A percentile compares a stretch with the other conserved stretches of the same genome.
phyloP scores from a whole-genome alignment of 169 alveolate species.

The Fabrea salina region DNA sequence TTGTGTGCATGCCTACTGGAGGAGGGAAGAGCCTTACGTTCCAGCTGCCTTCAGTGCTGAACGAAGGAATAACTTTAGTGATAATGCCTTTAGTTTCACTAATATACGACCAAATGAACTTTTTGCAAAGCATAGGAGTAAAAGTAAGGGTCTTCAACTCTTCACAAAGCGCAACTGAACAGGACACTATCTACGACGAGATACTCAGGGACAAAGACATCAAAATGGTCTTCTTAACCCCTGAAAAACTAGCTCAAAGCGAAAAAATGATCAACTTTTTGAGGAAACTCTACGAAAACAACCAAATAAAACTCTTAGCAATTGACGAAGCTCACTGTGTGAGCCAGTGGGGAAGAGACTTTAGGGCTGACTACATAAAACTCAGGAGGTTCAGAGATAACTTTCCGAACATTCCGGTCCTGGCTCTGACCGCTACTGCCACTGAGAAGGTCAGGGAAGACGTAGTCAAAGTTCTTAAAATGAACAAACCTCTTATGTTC shows the following conservation, averaged over 20 bases:
- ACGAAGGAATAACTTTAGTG: constrained; percentile 90
- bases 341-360: constrained; percentile 99
- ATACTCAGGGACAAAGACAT: background rate
- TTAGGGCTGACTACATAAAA: constrained; percentile 94
- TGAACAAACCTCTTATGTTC: constrained; percentile 74
- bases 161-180: background rate
- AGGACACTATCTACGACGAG: background rate
- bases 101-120: constrained; percentile 91
- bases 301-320: constrained; percentile 89
- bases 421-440: constrained; percentile 98
- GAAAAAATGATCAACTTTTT: constrained; percentile 69
- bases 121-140: constrained; percentile 81
- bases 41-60: constrained; percentile 89
- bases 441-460: constrained; percentile 93
- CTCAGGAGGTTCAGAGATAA: constrained; percentile 78
- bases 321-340: constrained; percentile 99
- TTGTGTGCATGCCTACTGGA: constrained; percentile 95
- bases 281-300: constrained; percentile 67
- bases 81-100: constrained; percentile 94
- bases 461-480: constrained; percentile 82
- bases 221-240: constrained; percentile 88
- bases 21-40: constrained; percentile 96
- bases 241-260: constrained; percentile 90
- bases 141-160: constrained; percentile 36
- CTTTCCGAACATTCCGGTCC: constrained; percentile 92